Conservation (phyloP, 306 rosid species). For the Prunus dulcis region DNA sequence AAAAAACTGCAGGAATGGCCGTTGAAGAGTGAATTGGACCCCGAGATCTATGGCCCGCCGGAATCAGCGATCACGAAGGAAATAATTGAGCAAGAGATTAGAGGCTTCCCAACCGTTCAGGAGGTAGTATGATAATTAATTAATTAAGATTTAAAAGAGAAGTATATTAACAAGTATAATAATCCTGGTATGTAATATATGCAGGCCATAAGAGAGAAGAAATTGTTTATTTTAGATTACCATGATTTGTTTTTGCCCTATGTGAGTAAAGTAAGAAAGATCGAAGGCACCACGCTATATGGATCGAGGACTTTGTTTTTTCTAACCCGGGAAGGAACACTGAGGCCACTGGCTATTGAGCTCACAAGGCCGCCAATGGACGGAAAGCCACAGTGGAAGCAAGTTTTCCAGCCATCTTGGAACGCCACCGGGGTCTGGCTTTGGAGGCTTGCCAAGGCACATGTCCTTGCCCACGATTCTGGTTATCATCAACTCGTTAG, state of each 20-base stretch:
- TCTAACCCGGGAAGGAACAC: conserved; percentile 40
- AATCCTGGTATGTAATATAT: background rate
- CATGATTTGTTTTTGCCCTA: conserved; percentile 66
- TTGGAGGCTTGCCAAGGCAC: conserved; percentile 88
- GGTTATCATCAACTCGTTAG: conserved; percentile 80
- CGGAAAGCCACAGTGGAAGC: conserved; percentile 67
- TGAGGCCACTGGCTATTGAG: conserved; percentile 73
- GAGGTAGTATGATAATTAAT: conserved; percentile 42
- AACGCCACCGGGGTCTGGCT: conserved; percentile 74
- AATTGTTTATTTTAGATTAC: conserved; percentile 70
- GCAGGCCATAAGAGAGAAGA: conserved; percentile 67
- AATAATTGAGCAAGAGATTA: conserved; percentile 51
- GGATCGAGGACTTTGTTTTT: conserved; percentile 79
- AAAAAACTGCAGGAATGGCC: conserved; percentile 74
- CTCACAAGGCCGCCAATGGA: conserved; percentile 64
- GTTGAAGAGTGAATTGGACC: conserved; percentile 70
- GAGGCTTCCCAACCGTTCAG: conserved; percentile 37
- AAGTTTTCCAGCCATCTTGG: conserved; percentile 51
- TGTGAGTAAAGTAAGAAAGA: conserved; percentile 53
- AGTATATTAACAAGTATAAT: background rate
- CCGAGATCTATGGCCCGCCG: conserved; percentile 57
- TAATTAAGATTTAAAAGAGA: background rate
- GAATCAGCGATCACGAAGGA: conserved; percentile 66
- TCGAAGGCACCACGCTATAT: conserved; percentile 64
- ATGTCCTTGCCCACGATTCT: conserved; percentile 80